A percentile compares a stretch with the other conserved stretches of the same genome.
Evolutionary conservation across 805 yeast genomes (phyloP).

Genomic region (Cyberlindnera xishuangbannaensis): DNA sequence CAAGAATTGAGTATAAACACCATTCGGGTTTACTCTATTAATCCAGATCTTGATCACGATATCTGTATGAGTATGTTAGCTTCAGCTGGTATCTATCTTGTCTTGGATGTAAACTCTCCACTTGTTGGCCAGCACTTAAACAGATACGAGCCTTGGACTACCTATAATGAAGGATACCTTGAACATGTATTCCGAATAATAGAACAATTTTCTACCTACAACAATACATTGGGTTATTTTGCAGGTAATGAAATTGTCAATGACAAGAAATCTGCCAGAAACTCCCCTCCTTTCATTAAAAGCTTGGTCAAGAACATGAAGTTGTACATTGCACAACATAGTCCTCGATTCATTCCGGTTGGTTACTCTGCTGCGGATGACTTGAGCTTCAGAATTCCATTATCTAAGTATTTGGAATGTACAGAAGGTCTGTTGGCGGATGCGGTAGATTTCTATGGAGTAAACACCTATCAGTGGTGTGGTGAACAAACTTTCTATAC

Average conservation of each 20-base stretch:
- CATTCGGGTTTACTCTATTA: conserved; percentile 80
- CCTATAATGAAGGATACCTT: conserved; percentile 66
- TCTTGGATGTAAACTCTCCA: conserved; percentile 90
- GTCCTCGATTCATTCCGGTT: conserved; percentile 70
- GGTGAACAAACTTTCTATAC: conserved; percentile 79
- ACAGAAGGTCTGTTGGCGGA: conserved; percentile 39
- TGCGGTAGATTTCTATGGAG: conserved; percentile 82
- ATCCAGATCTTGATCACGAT: conserved; percentile 79
- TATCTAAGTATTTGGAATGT: conserved; percentile 79
- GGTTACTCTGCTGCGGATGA: conserved; percentile 98
- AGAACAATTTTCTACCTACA: conserved; percentile 75
- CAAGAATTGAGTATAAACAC: conserved; percentile 86
- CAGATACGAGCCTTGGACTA: conserved; percentile 90
- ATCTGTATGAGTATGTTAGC: conserved; percentile 89
- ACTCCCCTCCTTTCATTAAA: conserved; percentile 72
- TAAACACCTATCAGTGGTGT: conserved; percentile 96
- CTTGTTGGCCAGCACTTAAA: conserved; percentile 70
- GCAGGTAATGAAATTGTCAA: conserved; percentile 91
- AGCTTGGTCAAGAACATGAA: conserved; percentile 81
- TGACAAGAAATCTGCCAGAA: conserved; percentile 61
- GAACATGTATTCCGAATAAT: conserved; percentile 73
- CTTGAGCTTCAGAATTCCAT: conserved; percentile 62
- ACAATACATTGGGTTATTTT: conserved; percentile 85
- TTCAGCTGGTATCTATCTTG: conserved; percentile 84
- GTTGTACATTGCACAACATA: conserved; percentile 51